Percentiles rank a stretch among this genome's conserved stretches.
phyloP scores from a whole-genome alignment of 495 filamentous ascomycete genomes.

The Amorphotheca resinae region DNA sequence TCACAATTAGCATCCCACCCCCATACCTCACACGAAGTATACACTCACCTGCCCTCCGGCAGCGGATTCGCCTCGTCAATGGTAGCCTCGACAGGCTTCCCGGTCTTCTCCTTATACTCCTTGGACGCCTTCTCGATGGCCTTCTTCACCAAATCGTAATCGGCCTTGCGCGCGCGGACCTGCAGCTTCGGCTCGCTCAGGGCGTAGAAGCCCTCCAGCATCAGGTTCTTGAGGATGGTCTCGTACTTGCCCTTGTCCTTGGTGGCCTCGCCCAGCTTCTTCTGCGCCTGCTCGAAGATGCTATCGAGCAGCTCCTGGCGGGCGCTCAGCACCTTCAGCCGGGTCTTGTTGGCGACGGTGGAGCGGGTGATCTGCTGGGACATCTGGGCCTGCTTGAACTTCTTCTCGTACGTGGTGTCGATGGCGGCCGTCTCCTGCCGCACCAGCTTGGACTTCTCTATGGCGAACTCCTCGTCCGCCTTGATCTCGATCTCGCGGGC shows the following conservation, averaged over 20 bases:
- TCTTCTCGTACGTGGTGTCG: conserved; percentile 88
- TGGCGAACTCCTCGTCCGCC: conserved; percentile 95
- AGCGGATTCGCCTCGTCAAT: conserved; percentile 71
- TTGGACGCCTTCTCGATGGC: conserved; percentile 60
- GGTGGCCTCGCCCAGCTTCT: conserved; percentile 48
- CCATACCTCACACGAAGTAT: not conserved
- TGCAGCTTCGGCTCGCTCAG: conserved; percentile 66
- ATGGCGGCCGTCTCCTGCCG: conserved; percentile 87
- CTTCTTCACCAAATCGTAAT: conserved; percentile 58
- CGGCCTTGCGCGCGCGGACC: conserved; percentile 65
- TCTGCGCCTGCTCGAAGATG: conserved; percentile 71
- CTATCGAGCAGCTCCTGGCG: conserved; percentile 83
- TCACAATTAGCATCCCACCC: conserved; percentile 4
- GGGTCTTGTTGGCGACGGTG: conserved; percentile 87
- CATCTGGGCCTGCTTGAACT: conserved; percentile 94
- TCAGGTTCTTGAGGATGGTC: conserved; percentile 57
- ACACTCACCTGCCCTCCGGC: conserved; percentile 73
- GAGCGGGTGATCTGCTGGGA: conserved; percentile 94
- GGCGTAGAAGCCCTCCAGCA: conserved; percentile 84
- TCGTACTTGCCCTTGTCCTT: conserved; percentile 65
- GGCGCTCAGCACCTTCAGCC: conserved; percentile 71
- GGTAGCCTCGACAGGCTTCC: conserved; percentile 43
- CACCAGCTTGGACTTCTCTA: conserved; percentile 97
- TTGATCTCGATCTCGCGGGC: conserved; percentile 93
- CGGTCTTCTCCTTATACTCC: conserved; percentile 68